Evolutionary conservation across 73 alveolate genomes (phyloP).

Genomic region (Paramecium caudatum): DNA sequence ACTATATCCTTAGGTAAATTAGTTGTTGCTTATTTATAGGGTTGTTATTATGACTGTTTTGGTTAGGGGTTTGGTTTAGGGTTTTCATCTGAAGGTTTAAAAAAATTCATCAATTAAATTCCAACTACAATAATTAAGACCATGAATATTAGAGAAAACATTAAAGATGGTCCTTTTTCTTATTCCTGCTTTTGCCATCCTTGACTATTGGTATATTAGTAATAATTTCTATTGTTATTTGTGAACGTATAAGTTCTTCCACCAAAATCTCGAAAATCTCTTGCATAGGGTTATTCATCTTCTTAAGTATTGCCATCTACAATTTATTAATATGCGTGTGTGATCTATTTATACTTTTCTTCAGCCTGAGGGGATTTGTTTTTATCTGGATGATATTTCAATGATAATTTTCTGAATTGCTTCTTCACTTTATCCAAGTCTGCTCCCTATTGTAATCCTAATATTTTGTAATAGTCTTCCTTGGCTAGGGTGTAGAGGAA

Average conservation of each 20-base stretch:
- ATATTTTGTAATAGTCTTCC: conserved; percentile 82
- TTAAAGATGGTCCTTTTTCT: background rate
- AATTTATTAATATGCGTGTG: conserved; percentile 71
- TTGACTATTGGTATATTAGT: background rate
- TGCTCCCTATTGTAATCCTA: conserved; percentile 81
- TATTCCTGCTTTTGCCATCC: background rate
- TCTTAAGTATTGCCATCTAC: conserved; percentile 42
- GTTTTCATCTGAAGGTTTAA: background rate
- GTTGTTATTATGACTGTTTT: background rate
- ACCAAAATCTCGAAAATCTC: background rate
- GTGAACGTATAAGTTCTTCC: conserved; percentile 41
- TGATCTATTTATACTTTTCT: conserved; percentile 82
- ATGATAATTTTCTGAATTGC: conserved; percentile 84
- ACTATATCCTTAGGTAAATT: background rate
- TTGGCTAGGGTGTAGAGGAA: too few species aligned
- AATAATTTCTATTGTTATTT: background rate
- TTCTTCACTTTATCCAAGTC: conserved; percentile 78
- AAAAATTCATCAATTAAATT: background rate
- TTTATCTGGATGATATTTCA: conserved; percentile 92
- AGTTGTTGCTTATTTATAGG: background rate
- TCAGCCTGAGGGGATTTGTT: conserved; percentile 81
- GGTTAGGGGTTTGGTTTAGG: background rate
- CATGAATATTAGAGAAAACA: background rate
- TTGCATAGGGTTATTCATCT: background rate
- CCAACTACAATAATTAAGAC: too few species aligned